Percentiles rank a stretch among this genome's conserved stretches.
phyloP scores from a whole-genome alignment of 192 early-diverging fungal species.

The Gonapodya prolifera region DNA sequence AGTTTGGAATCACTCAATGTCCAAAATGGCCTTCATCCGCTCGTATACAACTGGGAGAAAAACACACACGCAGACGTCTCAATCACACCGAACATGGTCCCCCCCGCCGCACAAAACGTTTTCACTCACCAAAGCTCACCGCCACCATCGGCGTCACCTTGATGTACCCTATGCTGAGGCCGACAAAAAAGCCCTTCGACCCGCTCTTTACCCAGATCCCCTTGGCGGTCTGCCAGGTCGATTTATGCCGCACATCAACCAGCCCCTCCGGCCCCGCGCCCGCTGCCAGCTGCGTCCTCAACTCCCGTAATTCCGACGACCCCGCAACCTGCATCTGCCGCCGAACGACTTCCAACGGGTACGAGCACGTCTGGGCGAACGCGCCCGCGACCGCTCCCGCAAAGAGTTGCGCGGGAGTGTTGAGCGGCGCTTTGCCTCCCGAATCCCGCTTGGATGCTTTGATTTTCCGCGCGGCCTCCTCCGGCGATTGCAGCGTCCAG shows the following conservation, averaged over 20 bases:
- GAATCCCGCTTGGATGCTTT: background rate
- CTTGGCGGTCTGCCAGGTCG: conserved; percentile 36
- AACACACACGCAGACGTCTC: conserved; percentile 32
- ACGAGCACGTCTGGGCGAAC: conserved; percentile 72
- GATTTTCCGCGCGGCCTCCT: background rate
- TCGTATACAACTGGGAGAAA: conserved; percentile 69
- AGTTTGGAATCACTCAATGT: conserved; percentile 19
- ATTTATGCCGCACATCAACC: conserved; percentile 7
- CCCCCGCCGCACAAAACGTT: background rate
- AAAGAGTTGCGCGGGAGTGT: conserved; percentile 60
- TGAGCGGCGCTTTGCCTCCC: conserved; percentile 31
- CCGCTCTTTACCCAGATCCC: conserved; percentile 56
- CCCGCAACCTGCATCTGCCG: conserved; percentile 76
- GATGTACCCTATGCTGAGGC: conserved; percentile 91
- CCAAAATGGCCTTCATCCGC: conserved; percentile 44
- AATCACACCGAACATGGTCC: background rate
- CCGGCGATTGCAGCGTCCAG: background rate
- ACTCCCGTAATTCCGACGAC: background rate
- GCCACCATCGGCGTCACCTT: conserved; percentile 85
- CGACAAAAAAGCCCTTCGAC: conserved; percentile 83
- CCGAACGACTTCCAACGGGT: conserved; percentile 86
- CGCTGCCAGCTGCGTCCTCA: conserved; percentile 3
- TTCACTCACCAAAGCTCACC: conserved; percentile 16
- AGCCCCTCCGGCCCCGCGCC: background rate
- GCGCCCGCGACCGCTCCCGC: conserved; percentile 76